Conservation (phyloP, 2,329 filamentous ascomycete genomes). For the Fusarium dlaminii region DNA sequence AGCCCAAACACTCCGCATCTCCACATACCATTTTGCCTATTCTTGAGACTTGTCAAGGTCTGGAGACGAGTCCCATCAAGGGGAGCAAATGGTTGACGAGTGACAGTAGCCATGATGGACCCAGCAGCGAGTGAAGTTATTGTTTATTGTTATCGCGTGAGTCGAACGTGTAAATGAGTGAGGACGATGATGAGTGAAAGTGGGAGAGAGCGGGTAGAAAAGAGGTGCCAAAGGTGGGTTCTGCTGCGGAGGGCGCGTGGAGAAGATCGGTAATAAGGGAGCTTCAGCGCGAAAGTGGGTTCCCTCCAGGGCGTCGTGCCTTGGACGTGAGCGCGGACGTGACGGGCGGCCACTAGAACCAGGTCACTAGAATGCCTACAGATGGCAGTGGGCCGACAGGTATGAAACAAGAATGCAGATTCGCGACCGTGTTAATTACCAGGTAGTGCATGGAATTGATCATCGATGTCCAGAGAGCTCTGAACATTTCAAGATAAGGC, state of each 20-base stretch:
- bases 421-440: conserved; percentile 9
- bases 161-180: conserved; percentile 20
- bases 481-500: not conserved
- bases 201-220: conserved; percentile 34
- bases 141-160: conserved; percentile 32
- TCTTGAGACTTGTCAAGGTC: conserved; percentile 78
- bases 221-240: conserved; percentile 33
- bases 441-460: not conserved
- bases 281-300: conserved; percentile 24
- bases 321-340: conserved; percentile 24
- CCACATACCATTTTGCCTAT: conserved; percentile 76
- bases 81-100: conserved; percentile 79
- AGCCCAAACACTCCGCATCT: conserved; percentile 5
- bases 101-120: conserved; percentile 61
- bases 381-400: not conserved
- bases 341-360: not conserved
- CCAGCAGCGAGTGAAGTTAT: not conserved
- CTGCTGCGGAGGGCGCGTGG: conserved; percentile 35
- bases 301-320: conserved; percentile 18
- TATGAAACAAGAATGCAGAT: conserved; percentile 16
- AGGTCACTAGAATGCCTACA: not conserved
- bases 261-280: conserved; percentile 36
- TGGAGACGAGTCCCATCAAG: conserved; percentile 76
- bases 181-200: conserved; percentile 11
- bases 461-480: not conserved